Base-by-base conservation (phyloP, 2,329 filamentous ascomycete genomes). In the Ascomycota sp. region DNA sequence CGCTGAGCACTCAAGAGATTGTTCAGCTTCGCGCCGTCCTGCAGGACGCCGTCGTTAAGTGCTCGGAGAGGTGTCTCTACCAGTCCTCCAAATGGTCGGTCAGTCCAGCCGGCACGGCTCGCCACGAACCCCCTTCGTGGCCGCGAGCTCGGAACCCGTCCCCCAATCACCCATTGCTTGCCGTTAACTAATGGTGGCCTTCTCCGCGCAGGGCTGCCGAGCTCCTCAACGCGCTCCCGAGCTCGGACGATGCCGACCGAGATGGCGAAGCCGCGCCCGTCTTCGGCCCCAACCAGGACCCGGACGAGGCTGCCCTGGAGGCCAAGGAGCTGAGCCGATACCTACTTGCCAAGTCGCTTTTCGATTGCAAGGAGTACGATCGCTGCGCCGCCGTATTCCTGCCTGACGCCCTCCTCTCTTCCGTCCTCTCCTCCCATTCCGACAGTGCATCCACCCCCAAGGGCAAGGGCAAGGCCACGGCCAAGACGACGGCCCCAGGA, bases 311-410 rank as follows among this genome's bases (percentile, higher is more conserved):
- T 9, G 59, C 64, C 1, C 64, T 92, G 3, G 84, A 95, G 51
- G 67, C 74, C 1, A 72, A 66, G 44, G 86, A 95, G 54, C 61
- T 81, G 27, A 73, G 76, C 54, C 79, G 73, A 46, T 95, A 86
- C 49, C 67, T 95, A 2, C 64, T 95, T 13, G 86, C 89, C 35
- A 93, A 93, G 52, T 78, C 86, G 0, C 76, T 91, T 43, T 95
- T 95, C 50, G 86, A 95, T 53, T 92, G 83, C 45, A 77, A 81
- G 43, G 89, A 98, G 51, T 95, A 76, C 47, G 86, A 95, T 49
- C 79, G 89, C 41, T 93, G 86, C 52, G 79, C 86, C 25, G 78
- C 81, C 34, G 76, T 91, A 29, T 91, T 92, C 47, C 63, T 92
- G 2, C 80, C 81, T n/a, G 70, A 81, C 40, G 68, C 74, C n/a